Percentiles rank a stretch among this genome's conserved stretches.
These are phyloP conservation scores for Vinca major DNA, from an alignment of 305 asterid species.

Conservation along the genomic window DNA sequence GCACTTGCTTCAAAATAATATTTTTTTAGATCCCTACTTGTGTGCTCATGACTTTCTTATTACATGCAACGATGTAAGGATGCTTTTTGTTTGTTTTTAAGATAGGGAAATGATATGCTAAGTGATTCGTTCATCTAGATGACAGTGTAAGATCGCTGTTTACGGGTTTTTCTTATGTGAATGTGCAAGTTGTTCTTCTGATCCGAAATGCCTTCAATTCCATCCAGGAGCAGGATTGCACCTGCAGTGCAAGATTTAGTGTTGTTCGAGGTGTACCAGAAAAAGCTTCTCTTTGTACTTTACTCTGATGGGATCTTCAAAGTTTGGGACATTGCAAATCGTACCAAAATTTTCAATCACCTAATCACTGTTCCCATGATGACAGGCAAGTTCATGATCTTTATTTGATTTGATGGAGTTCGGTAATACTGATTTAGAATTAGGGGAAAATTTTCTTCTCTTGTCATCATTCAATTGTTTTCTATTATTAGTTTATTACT, in stretches of 20 bases:
- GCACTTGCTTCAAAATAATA: not conserved
- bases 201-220: conserved; percentile 1
- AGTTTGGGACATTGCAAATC: conserved; percentile 67
- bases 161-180: not conserved
- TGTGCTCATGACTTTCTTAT: not conserved
- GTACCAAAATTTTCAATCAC: conserved; percentile 52
- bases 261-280: conserved; percentile 46
- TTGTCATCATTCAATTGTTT: not conserved
- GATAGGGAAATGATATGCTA: not conserved
- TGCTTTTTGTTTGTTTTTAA: not conserved
- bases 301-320: conserved; percentile 84
- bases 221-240: conserved; percentile 45
- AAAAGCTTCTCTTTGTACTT: conserved; percentile 64
- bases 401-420: conserved; percentile 14
- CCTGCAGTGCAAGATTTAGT: conserved; percentile 73
- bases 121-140: not conserved
- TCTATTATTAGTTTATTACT: not conserved
- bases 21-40: not conserved
- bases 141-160: not conserved
- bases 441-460: not conserved
- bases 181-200: not conserved
- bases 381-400: conserved; percentile 41
- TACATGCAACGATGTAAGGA: not conserved
- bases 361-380: conserved; percentile 34
- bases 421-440: not conserved